Conservation (phyloP, 331 rosid species). For the Telfairia occidentalis region DNA sequence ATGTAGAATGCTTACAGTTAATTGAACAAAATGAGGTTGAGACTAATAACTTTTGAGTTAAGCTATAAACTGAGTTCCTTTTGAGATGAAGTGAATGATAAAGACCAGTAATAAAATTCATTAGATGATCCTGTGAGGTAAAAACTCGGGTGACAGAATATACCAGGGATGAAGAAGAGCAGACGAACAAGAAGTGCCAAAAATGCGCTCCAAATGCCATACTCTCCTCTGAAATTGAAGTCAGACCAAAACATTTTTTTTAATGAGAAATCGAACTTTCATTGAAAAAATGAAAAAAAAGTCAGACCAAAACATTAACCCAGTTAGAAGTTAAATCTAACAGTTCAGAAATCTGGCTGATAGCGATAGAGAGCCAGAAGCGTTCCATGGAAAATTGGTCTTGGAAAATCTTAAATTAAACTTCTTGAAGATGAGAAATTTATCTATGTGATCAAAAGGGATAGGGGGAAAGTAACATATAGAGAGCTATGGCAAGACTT, state of each 20-base stretch:
- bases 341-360: background rate
- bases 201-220: constrained; percentile 80
- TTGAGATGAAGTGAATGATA: background rate
- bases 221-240: constrained; percentile 61
- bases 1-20: background rate
- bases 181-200: constrained; percentile 75
- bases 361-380: background rate
- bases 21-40: background rate
- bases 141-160: constrained; percentile 12
- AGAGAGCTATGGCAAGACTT: constrained; percentile 11
- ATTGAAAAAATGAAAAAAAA: too few species aligned
- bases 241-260: too few species aligned
- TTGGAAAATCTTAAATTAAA: background rate
- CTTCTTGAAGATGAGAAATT: background rate
- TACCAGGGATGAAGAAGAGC: constrained; percentile 71
- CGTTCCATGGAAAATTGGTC: background rate
- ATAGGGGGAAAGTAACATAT: background rate
- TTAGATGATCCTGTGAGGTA: background rate
- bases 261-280: too few species aligned
- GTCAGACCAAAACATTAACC: constrained; percentile 1
- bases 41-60: background rate
- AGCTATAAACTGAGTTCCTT: constrained; percentile 2
- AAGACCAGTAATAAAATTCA: background rate
- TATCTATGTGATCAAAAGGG: background rate
- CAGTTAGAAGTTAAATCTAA: background rate